A percentile compares a stretch with the other conserved stretches of the same genome.
Conservation (phyloP, 805 yeast species). For the Lachancea cidri region DNA sequence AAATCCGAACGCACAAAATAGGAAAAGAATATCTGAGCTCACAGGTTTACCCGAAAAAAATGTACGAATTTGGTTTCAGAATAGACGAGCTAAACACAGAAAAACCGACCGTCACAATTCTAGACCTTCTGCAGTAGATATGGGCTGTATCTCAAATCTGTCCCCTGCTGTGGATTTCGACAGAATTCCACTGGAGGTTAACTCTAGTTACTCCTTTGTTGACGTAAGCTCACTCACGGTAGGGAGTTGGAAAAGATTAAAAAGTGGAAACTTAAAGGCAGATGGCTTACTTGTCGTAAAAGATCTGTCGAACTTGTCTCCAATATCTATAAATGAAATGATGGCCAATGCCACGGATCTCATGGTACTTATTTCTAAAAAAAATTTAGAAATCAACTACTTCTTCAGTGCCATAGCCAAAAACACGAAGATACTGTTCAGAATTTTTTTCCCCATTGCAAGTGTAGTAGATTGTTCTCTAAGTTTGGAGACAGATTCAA, state of each 20-base stretch:
- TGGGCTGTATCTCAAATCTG: conserved; percentile 6
- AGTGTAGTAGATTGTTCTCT: conserved; percentile 57
- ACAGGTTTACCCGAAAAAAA: conserved; percentile 85
- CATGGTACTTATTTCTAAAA: conserved; percentile 62
- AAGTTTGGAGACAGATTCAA: conserved; percentile 38
- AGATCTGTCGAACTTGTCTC: conserved; percentile 57
- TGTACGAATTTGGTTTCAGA: conserved; percentile 91
- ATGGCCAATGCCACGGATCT: conserved; percentile 66
- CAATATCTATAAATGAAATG: conserved; percentile 54
- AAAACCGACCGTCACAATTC: conserved; percentile 33
- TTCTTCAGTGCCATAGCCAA: conserved; percentile 72
- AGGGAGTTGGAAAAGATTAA: conserved; percentile 77
- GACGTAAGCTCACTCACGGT: conserved; percentile 67
- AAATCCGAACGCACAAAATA: conserved; percentile 66
- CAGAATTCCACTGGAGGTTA: conserved; percentile 48
- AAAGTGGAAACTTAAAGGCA: conserved; percentile 48
- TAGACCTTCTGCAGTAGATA: conserved; percentile 43
- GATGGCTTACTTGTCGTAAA: conserved; percentile 37
- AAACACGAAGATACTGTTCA: conserved; percentile 59
- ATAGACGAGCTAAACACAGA: conserved; percentile 72
- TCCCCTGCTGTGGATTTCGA: conserved; percentile 26
- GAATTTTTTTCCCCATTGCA: conserved; percentile 65
- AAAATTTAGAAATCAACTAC: conserved; percentile 68
- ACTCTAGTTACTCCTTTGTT: conserved; percentile 62
- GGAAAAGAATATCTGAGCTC: conserved; percentile 62